Percentiles rank a stretch among this genome's conserved stretches.
These are phyloP conservation scores for Craterostigma plantagineum DNA, from an alignment of 257 asterid species.

Conservation along the genomic window DNA sequence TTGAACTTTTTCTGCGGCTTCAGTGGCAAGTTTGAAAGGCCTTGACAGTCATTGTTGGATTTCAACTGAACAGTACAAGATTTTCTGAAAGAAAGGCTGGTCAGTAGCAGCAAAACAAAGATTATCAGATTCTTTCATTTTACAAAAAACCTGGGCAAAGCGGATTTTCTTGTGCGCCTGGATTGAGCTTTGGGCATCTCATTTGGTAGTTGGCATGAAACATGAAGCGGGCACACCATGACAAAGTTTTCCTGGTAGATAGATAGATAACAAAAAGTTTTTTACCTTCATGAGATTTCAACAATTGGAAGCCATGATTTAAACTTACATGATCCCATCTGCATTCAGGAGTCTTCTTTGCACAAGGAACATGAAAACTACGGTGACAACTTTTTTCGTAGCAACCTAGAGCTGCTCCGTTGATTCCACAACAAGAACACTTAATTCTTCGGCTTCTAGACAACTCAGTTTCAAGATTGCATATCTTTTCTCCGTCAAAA, in stretches of 20 bases:
- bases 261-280: constrained; percentile 5
- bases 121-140: neutral
- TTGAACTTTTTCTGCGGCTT: constrained; percentile 28
- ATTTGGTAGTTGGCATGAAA: constrained; percentile 40
- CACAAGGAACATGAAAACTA: constrained; percentile 93
- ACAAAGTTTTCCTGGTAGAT: constrained; percentile 81
- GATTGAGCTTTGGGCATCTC: constrained; percentile 26
- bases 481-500: constrained; percentile 39
- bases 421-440: constrained; percentile 71
- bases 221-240: constrained; percentile 73
- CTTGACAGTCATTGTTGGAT: constrained; percentile 16
- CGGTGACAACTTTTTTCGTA: constrained; percentile 68
- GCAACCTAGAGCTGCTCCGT: constrained; percentile 97
- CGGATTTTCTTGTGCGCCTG: constrained; percentile 21
- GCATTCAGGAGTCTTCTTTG: constrained; percentile 65
- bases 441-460: constrained; percentile 63
- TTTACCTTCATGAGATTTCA: neutral
- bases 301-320: neutral
- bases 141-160: constrained; percentile 26
- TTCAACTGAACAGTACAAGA: constrained; percentile 12
- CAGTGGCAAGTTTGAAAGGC: constrained; percentile 20
- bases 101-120: neutral
- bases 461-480: constrained; percentile 71
- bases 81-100: constrained; percentile 18
- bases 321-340: constrained; percentile 72